A percentile compares a stretch with the other conserved stretches of the same genome.
Evolutionary conservation across 176 grass and related monocot genomes (phyloP).

Genomic region (Aegilops speltoides): DNA sequence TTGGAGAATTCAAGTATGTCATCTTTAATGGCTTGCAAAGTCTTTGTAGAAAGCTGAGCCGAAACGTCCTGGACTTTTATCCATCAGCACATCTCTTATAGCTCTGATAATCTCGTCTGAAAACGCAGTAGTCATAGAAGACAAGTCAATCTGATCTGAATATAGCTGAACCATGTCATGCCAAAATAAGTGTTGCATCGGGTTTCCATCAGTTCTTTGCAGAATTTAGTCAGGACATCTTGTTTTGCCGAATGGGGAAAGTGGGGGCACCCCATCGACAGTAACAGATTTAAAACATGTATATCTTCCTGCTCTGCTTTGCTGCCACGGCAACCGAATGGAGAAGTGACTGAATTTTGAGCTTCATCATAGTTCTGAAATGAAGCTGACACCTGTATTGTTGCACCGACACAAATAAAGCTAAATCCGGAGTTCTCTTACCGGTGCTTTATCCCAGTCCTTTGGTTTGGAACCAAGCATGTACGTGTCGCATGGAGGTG

Average conservation of each 20-base stretch:
- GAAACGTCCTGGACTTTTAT: neutral
- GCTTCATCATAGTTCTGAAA: neutral
- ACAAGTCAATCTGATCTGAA: neutral
- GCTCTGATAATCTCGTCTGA: neutral
- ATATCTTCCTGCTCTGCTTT: neutral
- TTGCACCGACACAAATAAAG: neutral
- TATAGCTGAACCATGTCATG: neutral
- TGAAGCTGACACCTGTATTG: neutral
- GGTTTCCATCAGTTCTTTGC: neutral
- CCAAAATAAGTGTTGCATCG: neutral
- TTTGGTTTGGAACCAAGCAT: constrained; percentile 83
- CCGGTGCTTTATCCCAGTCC: constrained; percentile 73
- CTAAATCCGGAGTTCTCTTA: constrained; percentile 26
- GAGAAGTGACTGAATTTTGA: neutral
- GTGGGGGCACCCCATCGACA: no score
- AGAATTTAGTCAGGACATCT: neutral
- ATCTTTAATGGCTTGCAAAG: neutral
- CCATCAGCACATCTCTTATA: neutral
- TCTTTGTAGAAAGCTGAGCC: neutral
- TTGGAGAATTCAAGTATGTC: neutral
- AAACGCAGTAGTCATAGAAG: neutral
- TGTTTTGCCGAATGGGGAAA: neutral
- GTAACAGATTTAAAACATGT: neutral
- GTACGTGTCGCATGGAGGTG: constrained; percentile 63
- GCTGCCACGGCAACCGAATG: neutral